Conservation (phyloP, 352 stramenopile genomes). For the Phytophthora multivora region DNA sequence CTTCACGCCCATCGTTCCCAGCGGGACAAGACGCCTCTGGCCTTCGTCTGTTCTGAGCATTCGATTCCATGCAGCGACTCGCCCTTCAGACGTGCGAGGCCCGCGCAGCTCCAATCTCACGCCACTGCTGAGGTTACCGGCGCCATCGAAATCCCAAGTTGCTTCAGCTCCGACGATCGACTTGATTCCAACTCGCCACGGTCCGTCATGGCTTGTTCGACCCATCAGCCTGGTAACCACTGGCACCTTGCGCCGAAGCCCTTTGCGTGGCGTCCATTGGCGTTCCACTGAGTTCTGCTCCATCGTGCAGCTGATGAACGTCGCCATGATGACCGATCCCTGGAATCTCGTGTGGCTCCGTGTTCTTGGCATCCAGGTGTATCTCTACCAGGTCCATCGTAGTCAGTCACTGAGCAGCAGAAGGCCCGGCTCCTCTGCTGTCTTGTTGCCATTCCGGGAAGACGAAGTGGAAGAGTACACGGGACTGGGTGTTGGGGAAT, state of each 20-base stretch:
- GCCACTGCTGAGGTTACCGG: background rate
- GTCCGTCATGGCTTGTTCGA: background rate
- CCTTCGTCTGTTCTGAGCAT: conserved; percentile 17
- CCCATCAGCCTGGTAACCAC: background rate
- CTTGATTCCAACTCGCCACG: background rate
- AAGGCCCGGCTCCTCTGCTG: conserved; percentile 1
- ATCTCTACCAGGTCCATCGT: conserved; percentile 32
- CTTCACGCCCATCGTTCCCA: conserved; percentile 10
- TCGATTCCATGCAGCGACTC: conserved; percentile 9
- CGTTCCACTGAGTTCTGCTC: conserved; percentile 9
- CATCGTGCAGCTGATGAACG: conserved; percentile 44
- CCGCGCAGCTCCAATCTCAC: conserved; percentile 2
- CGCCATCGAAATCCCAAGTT: background rate
- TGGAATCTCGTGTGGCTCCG: conserved; percentile 38
- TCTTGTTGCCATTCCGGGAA: conserved; percentile 32
- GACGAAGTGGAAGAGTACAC: conserved; percentile 35
- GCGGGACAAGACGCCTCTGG: conserved; percentile 11
- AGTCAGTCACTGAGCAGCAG: background rate
- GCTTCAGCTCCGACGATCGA: background rate
- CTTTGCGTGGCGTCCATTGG: background rate
- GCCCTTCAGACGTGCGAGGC: background rate
- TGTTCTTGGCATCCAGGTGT: conserved; percentile 32
- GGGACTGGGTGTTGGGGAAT: conserved; percentile 20
- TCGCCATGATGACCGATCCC: conserved; percentile 50
- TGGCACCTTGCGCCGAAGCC: background rate